Base-by-base conservation (phyloP, 352 stramenopile species). In the Pythium periplocum region DNA sequence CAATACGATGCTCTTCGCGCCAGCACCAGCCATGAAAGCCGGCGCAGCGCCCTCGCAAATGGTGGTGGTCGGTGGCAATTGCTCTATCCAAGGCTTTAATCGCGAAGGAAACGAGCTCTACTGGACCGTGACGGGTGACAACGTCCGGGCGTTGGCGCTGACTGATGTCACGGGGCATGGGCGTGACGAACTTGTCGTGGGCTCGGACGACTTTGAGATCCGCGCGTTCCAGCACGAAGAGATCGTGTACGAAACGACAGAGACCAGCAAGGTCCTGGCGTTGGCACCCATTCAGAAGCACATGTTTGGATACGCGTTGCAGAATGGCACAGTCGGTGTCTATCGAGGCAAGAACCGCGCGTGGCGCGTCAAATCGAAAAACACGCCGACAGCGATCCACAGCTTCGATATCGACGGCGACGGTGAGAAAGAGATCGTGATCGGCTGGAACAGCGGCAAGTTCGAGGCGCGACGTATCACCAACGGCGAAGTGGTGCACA, bases 351-450 rank as follows among this genome's bases (percentile, higher is more conserved):
- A 84, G 34, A 64, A 77, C 59, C 86, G 92, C 45, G 73, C 90
- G 8, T 97, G 90, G 90, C 81, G 92, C 48, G 86, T 97, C 57
- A 97, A 97, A 61, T 93, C 78, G 11, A 97, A 97, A 60, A 87
- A 97, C 57, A 58, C 67, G 7, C 75, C 86, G 2, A 90, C 71
- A 3, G 75, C 86, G 3, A 83, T 97, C 51, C 71, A 84, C 40
- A 80, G 68, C 46, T 96, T 96, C 61, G 88, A 98, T 59, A 87
- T 97, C 40, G 87, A 97, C 48, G 86, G 76, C 10, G 90, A 97
- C 55, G 90, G 87, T 35, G 83, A 93, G 39, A 78, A 86, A 45
- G 87, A 97, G 56, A 78, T 93, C 45, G 65, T 97, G 37, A 93
- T 92, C 41, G 90, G 88, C 33, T 97, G 89, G 88, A 94, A 63